Evolutionary conservation across 2,329 filamentous ascomycete genomes (phyloP), one percentile per base, ranked within the genome.

Genomic region (Fusarium illudens): DNA sequence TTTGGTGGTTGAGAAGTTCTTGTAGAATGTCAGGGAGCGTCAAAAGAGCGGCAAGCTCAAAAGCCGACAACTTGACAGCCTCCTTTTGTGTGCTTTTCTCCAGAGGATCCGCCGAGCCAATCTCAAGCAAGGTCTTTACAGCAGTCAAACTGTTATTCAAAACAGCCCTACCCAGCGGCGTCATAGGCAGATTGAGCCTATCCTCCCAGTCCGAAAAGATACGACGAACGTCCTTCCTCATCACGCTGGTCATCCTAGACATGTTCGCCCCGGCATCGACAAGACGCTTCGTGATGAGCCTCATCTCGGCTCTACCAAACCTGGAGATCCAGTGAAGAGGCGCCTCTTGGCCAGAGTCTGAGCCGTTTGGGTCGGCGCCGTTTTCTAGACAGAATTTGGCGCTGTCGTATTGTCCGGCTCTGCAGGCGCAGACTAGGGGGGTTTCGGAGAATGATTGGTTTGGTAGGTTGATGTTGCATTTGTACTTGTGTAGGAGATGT

Each of bases 121-220:
- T 19, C 3, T 51, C 33, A 3, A 58, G 33, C 5, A 58, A 19
- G 3, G 32, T 20, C 11, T 51, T 30, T 13, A 39, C 44, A 13
- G 55, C 55, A 25, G 10, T 19, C 4, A 58, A 19, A 17, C 17
- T 42, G 12, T 39, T 39, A 10, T 39, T 39, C 5, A 58, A 25
- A 39, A 58, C 44, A 50, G 42, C 42, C 2, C 54, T 32, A 6
- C 54, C 27, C 11, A 58, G 17, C 4, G 54, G 54, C 4, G 42
- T 58, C 25, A 50, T 4, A 8, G 54, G 25, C 1, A 58, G 3
- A 3, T 34, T 20, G 32, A 58, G 33, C 4, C 32, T 58, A 6
- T 50, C 54, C 15, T 58, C 54, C 54, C 54, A 58, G 22, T 58
- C 54, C 2, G 54, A 27, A 15, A 37, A 30, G 42, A 50, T 50